A percentile compares a stretch with the other conserved stretches of the same genome.
phyloP scores from a whole-genome alignment of 176 grass and related monocot species.

The Aegilops sharonensis region DNA sequence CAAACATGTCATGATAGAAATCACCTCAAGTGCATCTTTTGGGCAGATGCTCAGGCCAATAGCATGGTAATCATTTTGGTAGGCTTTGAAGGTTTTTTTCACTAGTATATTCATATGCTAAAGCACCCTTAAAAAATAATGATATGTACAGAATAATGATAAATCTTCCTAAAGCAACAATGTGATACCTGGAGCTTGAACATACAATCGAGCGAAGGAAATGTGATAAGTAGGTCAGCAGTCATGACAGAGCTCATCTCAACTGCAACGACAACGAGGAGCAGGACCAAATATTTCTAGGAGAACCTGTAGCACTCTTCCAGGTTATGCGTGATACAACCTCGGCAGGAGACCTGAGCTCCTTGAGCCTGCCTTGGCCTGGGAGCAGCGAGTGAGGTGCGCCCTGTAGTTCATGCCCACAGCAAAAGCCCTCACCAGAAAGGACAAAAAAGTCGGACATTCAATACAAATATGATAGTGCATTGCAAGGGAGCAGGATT shows the following conservation, averaged over 20 bases:
- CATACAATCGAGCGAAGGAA: too few species aligned
- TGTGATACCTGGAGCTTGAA: too few species aligned
- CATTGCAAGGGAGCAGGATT: background rate
- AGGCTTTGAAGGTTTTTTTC: too few species aligned
- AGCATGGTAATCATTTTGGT: too few species aligned
- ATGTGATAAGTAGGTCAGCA: background rate
- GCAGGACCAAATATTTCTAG: constrained; percentile 86
- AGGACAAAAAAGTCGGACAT: background rate
- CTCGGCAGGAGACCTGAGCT: constrained; percentile 29
- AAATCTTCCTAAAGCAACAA: too few species aligned
- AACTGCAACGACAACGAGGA: constrained; percentile 70
- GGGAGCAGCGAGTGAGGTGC: constrained; percentile 74
- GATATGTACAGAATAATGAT: too few species aligned
- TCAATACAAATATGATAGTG: background rate
- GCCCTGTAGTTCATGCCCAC: constrained; percentile 47
- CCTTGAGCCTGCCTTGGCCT: constrained; percentile 84
- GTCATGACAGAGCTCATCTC: constrained; percentile 45
- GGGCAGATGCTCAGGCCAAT: too few species aligned
- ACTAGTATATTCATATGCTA: too few species aligned
- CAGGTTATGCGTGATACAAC: constrained; percentile 13
- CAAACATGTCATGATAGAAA: background rate
- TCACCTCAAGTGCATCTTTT: too few species aligned
- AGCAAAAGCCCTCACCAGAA: constrained; percentile 47
- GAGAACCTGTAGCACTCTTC: constrained; percentile 77
- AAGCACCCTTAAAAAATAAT: too few species aligned